Percentiles rank a stretch among this genome's conserved stretches.
Conservation (phyloP, 306 rosid species). For the Castanospermum australe region DNA sequence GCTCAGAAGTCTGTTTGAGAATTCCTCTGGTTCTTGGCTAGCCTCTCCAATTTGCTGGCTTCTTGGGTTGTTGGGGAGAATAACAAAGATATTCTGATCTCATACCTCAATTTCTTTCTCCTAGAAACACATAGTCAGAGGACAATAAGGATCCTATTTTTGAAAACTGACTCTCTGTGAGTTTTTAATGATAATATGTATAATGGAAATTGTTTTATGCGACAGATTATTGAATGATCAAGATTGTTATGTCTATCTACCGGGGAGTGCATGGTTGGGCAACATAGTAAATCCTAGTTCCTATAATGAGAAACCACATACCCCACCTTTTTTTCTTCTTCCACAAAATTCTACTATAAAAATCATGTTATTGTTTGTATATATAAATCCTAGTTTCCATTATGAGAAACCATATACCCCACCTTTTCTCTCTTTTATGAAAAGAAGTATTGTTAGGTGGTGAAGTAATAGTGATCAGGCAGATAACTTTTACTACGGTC, state of each 20-base stretch:
- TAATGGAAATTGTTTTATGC: background rate
- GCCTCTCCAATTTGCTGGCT: background rate
- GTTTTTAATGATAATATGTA: background rate
- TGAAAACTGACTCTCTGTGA: background rate
- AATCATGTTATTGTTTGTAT: background rate
- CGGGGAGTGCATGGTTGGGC: background rate
- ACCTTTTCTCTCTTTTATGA: background rate
- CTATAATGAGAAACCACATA: background rate
- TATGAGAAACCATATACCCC: background rate
- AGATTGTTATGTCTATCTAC: background rate
- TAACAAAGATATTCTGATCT: slow-evolving; percentile 10
- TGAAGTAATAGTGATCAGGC: slow-evolving; percentile 32
- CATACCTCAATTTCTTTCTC: background rate
- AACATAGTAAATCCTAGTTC: background rate
- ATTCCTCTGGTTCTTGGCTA: slow-evolving; percentile 3
- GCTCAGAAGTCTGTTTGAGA: slow-evolving; percentile 5
- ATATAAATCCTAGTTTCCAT: background rate
- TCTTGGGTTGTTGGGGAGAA: slow-evolving; percentile 33
- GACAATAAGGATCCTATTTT: background rate
- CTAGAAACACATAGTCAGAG: background rate
- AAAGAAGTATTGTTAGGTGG: background rate
- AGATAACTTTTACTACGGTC: slow-evolving; percentile 43
- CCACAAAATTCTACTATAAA: background rate
- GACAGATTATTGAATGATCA: background rate
- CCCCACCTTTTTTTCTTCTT: background rate